Percentiles rank a stretch among this genome's conserved stretches.
These are phyloP conservation scores for Mycena pura DNA, from an alignment of 768 basidiomycete genomes.

Conservation along the genomic window DNA sequence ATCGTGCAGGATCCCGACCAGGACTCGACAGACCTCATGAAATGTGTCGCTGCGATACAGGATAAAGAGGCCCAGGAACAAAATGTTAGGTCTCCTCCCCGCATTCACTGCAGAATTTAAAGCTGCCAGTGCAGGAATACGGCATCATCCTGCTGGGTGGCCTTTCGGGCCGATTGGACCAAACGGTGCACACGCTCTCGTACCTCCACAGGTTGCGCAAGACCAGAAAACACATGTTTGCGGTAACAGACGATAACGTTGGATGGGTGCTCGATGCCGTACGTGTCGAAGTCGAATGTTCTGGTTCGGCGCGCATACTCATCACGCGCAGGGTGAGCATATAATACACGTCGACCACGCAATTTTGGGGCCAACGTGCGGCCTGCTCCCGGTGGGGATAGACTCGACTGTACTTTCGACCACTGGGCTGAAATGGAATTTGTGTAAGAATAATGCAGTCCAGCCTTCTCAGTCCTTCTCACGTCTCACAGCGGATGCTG, in stretches of 20 bases:
- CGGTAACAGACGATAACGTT: slow-evolving; percentile 88
- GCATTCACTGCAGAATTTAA: neutral
- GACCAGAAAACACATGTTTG: slow-evolving; percentile 65
- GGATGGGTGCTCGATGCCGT: slow-evolving; percentile 89
- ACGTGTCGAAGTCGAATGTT: slow-evolving; percentile 27
- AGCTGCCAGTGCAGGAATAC: slow-evolving; percentile 49
- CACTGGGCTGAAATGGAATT: slow-evolving; percentile 86
- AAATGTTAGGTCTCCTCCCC: slow-evolving; percentile 38
- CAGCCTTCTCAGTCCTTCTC: neutral
- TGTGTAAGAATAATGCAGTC: slow-evolving; percentile 56
- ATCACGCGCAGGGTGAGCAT: slow-evolving; percentile 77
- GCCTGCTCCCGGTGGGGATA: slow-evolving; percentile 91
- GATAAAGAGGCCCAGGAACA: slow-evolving; percentile 57
- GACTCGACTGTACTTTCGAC: slow-evolving; percentile 81
- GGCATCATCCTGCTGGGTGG: slow-evolving; percentile 87
- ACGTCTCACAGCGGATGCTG: slow-evolving; percentile 52
- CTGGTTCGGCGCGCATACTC: neutral
- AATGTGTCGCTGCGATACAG: slow-evolving; percentile 74
- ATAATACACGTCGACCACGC: slow-evolving; percentile 75
- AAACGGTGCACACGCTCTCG: slow-evolving; percentile 90
- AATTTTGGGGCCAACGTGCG: slow-evolving; percentile 86
- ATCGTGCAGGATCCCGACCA: slow-evolving; percentile 75
- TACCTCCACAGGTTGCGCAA: slow-evolving; percentile 81
- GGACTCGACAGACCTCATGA: slow-evolving; percentile 94
- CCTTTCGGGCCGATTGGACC: slow-evolving; percentile 89